Percentiles rank a stretch among this genome's conserved stretches.
Evolutionary conservation across 2,329 filamentous ascomycete genomes (phyloP).

Genomic region (Fusarium sp.): DNA sequence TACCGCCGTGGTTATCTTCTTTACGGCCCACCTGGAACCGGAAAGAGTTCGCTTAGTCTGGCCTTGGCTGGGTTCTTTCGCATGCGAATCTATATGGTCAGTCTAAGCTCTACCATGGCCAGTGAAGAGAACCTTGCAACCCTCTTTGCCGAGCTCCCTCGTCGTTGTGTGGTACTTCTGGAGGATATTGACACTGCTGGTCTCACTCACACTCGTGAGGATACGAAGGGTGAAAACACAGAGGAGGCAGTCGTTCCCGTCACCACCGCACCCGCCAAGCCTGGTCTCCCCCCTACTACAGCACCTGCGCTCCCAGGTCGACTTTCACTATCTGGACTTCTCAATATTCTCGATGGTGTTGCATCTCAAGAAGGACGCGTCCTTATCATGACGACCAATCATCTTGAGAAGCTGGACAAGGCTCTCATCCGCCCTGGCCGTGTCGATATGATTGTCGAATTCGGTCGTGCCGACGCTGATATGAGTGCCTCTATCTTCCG

Average conservation of each 20-base stretch:
- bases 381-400: slow-evolving; percentile 74
- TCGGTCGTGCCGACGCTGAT: slow-evolving; percentile 61
- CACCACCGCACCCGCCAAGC: not conserved
- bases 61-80: slow-evolving; percentile 76
- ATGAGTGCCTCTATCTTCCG: slow-evolving; percentile 67
- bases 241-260: slow-evolving; percentile 35
- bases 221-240: slow-evolving; percentile 40
- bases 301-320: slow-evolving; percentile 40
- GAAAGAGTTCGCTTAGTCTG: slow-evolving; percentile 78
- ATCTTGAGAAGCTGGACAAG: slow-evolving; percentile 68
- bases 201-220: slow-evolving; percentile 68
- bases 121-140: slow-evolving; percentile 72
- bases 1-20: slow-evolving; percentile 87
- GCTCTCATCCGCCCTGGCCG: slow-evolving; percentile 71
- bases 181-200: slow-evolving; percentile 82
- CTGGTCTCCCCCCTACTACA: slow-evolving; percentile 3
- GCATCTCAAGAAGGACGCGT: slow-evolving; percentile 71
- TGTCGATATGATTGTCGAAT: slow-evolving; percentile 68
- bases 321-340: slow-evolving; percentile 78
- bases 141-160: slow-evolving; percentile 74
- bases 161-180: slow-evolving; percentile 76
- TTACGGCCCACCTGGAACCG: slow-evolving; percentile 81
- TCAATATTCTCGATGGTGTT: slow-evolving; percentile 84
- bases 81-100: slow-evolving; percentile 78
- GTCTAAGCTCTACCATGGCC: slow-evolving; percentile 68